phyloP scores from a whole-genome alignment of 1,139 yeast species.

The Saccharomycopsis phalli region DNA sequence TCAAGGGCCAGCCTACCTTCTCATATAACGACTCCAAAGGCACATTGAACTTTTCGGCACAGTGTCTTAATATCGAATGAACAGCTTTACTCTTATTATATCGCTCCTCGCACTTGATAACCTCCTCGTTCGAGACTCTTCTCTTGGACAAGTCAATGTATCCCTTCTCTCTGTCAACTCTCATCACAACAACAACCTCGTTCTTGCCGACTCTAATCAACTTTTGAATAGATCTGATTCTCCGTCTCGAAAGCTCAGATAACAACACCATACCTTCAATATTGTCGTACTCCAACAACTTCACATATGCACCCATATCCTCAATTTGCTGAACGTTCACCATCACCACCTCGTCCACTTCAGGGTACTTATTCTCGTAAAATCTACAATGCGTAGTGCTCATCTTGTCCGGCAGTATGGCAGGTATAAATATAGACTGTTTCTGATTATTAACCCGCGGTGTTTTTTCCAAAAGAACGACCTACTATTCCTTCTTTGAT shows the following conservation, averaged over 20 bases:
- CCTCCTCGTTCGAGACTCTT: constrained; percentile 97
- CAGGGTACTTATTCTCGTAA: constrained; percentile 97
- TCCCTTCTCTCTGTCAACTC: constrained; percentile 98
- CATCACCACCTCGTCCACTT: constrained; percentile 97
- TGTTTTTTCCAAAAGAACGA: no score
- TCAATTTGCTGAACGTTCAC: constrained; percentile 98
- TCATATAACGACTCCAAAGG: constrained; percentile 80
- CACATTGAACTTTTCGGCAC: constrained; percentile 92
- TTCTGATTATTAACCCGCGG: no score
- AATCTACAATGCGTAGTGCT: constrained; percentile 91
- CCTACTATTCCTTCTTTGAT: no score
- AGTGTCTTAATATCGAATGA: constrained; percentile 93
- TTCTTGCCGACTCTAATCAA: constrained; percentile 96
- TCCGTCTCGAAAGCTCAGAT: constrained; percentile 95
- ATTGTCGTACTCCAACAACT: constrained; percentile 90
- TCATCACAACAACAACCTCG: constrained; percentile 96
- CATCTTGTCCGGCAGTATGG: no score
- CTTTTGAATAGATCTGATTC: constrained; percentile 96
- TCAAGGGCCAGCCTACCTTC: constrained; percentile 94
- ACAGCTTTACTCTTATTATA: constrained; percentile 96
- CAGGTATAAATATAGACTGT: no score
- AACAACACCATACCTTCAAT: constrained; percentile 97
- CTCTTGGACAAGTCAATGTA: constrained; percentile 96
- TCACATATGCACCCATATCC: constrained; percentile 97
- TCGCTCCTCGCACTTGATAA: constrained; percentile 94